Base-by-base conservation (phyloP, 805 yeast species). In the Blastobotrys mokoenaii region DNA sequence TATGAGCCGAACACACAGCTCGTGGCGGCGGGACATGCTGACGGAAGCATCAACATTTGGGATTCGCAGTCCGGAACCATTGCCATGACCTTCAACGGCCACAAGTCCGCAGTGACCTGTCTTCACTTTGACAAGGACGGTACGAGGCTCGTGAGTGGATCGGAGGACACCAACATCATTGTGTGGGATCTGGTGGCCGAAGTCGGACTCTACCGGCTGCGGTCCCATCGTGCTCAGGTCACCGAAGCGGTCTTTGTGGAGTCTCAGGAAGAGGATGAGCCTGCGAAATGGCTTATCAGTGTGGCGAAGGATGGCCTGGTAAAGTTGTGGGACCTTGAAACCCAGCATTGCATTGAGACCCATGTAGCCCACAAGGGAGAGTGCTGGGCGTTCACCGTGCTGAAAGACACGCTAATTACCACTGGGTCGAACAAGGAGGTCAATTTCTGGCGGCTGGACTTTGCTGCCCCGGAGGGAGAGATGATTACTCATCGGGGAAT, bases 181-280 rank as follows among this genome's bases (percentile, higher is more conserved):
- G 72, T 88, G 53, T 93, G 99, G 99, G 99, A 93, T 67, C 74
- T 93, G 45, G 89, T 93, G 12, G 84, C 86, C 8, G 99, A 93
- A 69, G 79, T 76, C 22, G 99, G 99, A 10, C 65, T 90, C 30
- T 84, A 77, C 67, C 82, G 90, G 57, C 72, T 93, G 49, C 78
- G 84, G 61, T 88, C 97, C 4, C 98, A 93, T 63, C 82, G 84
- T 61, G 90, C 87, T 53, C 84, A 81, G 53, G 82, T 93, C 53
- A 89, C 96, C 1, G 94, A 94, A 0, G 55, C 87, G 35, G 64
- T 70, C 50, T 74, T 82, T 42, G 54, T 79, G 32, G 61, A 38
- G 2, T 37, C 48, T 54, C 31, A 40, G 2, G 53, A 47, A 10
- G 29, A 41, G 12, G 40, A 40, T 10, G 50, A 44, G 14, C 81